These are phyloP conservation scores for Protomyces inouyei DNA, from an alignment of 1,139 yeast genomes.

Conservation along the genomic window DNA sequence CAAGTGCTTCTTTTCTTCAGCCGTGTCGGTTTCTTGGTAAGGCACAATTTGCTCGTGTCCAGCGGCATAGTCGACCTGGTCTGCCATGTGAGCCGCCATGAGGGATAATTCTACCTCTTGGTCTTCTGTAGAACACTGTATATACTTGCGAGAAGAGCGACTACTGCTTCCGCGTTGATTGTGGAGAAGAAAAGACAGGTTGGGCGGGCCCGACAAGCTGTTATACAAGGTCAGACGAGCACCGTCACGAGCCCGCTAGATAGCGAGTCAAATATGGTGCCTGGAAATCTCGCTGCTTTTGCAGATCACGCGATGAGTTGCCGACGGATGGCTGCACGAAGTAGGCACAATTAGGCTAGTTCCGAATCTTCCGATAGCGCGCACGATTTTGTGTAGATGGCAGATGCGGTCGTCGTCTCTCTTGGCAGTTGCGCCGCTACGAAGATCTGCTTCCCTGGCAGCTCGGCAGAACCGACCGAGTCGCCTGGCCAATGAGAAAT, in stretches of 20 bases:
- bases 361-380: too few species aligned
- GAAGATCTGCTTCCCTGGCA: too few species aligned
- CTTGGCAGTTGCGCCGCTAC: too few species aligned
- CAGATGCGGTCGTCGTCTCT: too few species aligned
- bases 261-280: too few species aligned
- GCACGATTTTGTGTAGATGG: too few species aligned
- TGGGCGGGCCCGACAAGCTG: background rate
- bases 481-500: too few species aligned
- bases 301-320: background rate
- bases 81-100: background rate
- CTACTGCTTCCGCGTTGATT: background rate
- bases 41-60: slow-evolving; percentile 10
- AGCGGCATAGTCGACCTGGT: slow-evolving; percentile 15
- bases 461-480: too few species aligned
- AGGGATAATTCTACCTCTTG: background rate
- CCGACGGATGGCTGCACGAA: background rate
- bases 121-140: background rate
- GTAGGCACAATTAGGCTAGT: too few species aligned
- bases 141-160: background rate
- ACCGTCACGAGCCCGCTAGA: too few species aligned
- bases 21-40: background rate
- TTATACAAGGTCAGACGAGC: background rate
- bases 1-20: background rate
- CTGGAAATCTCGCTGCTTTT: background rate
- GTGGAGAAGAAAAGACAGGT: background rate